Evolutionary conservation across 306 rosid genomes (phyloP).

Genomic region (Fragaria ananassa): DNA sequence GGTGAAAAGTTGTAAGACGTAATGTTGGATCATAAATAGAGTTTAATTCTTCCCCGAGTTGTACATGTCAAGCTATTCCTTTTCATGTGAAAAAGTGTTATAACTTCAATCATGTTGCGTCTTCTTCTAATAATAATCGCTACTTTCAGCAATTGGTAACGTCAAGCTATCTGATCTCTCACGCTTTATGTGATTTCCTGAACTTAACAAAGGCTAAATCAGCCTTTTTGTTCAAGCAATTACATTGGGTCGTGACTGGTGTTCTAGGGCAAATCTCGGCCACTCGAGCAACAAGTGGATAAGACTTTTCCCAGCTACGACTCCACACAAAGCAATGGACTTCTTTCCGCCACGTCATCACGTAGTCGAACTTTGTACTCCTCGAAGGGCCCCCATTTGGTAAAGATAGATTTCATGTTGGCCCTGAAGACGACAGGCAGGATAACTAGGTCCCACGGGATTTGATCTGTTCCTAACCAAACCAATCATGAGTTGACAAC

Average conservation of each 20-base stretch:
- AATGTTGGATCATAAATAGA: background rate
- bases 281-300: conserved; percentile 25
- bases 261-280: background rate
- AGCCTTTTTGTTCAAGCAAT: background rate
- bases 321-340: background rate
- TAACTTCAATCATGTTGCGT: background rate
- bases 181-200: background rate
- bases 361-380: background rate
- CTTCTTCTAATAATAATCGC: no score
- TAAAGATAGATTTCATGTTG: background rate
- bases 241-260: background rate
- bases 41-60: background rate
- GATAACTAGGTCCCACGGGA: background rate
- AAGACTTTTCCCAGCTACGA: conserved; percentile 13
- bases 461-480: background rate
- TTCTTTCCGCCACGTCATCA: conserved; percentile 9
- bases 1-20: background rate
- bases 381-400: background rate
- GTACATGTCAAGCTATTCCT: conserved; percentile 2
- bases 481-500: background rate
- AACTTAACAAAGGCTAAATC: background rate
- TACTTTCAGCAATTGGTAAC: no score
- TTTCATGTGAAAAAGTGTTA: background rate
- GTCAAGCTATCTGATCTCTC: background rate
- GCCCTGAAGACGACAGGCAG: background rate